Base-by-base conservation (phyloP, 352 stramenopile species). In the Saprolegnia diclina region DNA sequence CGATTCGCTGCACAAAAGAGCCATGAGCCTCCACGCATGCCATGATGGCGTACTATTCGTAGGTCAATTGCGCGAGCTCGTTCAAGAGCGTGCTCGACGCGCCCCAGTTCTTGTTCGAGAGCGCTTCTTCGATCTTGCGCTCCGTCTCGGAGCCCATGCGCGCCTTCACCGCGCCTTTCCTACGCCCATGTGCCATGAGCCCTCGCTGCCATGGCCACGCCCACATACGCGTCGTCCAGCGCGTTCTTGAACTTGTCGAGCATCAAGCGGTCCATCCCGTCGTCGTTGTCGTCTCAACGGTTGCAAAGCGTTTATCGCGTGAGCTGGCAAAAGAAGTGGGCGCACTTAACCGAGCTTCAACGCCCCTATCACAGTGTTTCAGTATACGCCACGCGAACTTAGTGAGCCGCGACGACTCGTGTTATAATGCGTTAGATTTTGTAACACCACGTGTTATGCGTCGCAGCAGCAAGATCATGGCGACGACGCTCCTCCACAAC, bases 81-180 rank as follows among this genome's bases (percentile, higher is more conserved):
- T 99, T 99, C 76, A 99, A 86, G 21, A 98, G 75, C 62, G 96
- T 99, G 75, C 90, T 98, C 35, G 96, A 99, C 13, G 96, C 91
- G 32, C 97, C 97, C 97, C 97, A 99, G 78, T 99, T 99, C 84
- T 99, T 99, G 76, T 99, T 98, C 22, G 96, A 99, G 32, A 99
- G 84, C 29, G 97, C 96, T 73, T 99, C 86, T 75, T 94, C 87
- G 72, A 95, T 90, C 74, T 96, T 94, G 59, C 81, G 78, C 73
- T 95, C 88, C 42, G 93, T 84, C 50, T 96, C 87, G 24, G 83
- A 91, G 57, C 87, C 87, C 66, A 95, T 88, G 68, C 90, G 90
- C 72, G 87, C 85, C 73, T 92, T 93, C 54, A 95, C 87, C 32
- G 76, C 79, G 69, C 80, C 91, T 80, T 93, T 95, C 61, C 87